These are phyloP conservation scores for Globisporangium apiculatum DNA, from an alignment of 352 stramenopile genomes.

Conservation along the genomic window DNA sequence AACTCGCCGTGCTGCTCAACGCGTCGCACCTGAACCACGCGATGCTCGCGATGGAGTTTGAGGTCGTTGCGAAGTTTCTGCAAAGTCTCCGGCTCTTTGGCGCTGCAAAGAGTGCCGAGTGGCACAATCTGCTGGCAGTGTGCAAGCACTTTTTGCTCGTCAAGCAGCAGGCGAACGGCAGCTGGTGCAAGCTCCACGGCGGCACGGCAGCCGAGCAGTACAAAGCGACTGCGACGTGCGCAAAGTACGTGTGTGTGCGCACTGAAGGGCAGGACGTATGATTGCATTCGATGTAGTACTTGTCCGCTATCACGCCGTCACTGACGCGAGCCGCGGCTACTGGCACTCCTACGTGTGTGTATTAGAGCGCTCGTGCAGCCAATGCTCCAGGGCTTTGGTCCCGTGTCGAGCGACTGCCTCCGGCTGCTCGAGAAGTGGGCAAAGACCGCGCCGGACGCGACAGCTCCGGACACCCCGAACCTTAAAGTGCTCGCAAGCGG, in stretches of 20 bases:
- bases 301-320: no score
- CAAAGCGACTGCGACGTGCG: constrained; percentile 73
- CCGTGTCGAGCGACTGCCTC: constrained; percentile 46
- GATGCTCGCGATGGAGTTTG: constrained; percentile 62
- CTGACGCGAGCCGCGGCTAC: background rate
- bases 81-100: constrained; percentile 80
- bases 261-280: background rate
- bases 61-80: constrained; percentile 67
- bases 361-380: constrained; percentile 48
- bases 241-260: constrained; percentile 53
- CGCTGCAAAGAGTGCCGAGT: constrained; percentile 23
- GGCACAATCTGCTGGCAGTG: constrained; percentile 34
- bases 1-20: constrained; percentile 75
- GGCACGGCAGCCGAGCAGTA: constrained; percentile 59
- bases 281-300: no score
- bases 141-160: constrained; percentile 60
- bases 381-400: constrained; percentile 46
- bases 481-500: constrained; percentile 45
- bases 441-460: constrained; percentile 19
- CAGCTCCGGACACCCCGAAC: constrained; percentile 23
- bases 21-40: constrained; percentile 60
- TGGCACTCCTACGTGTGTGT: background rate
- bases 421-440: constrained; percentile 70
- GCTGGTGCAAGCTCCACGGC: constrained; percentile 50
- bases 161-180: constrained; percentile 65